A percentile compares a stretch with the other conserved stretches of the same genome.
Evolutionary conservation across 2,329 filamentous ascomycete genomes (phyloP).

Genomic region (Diaporthe nobilis): DNA sequence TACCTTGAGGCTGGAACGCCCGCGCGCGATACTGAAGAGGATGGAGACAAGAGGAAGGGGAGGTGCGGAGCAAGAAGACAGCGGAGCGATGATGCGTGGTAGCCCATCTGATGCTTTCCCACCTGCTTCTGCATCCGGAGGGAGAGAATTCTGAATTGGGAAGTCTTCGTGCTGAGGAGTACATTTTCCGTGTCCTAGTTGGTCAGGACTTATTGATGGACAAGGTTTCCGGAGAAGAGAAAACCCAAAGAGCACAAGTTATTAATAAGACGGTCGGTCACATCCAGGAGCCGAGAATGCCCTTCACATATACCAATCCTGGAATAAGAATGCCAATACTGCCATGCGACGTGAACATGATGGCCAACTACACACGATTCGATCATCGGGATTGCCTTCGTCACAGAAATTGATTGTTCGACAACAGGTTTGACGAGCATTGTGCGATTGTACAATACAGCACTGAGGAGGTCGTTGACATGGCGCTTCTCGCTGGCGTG

Average conservation of each 20-base stretch:
- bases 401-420: too few species aligned
- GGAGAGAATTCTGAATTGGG: constrained; percentile 1
- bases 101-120: not conserved
- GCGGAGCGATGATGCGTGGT: not conserved
- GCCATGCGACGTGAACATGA: not conserved
- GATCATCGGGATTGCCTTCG: too few species aligned
- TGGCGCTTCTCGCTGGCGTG: not conserved
- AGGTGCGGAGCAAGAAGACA: not conserved
- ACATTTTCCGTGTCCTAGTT: constrained; percentile 23
- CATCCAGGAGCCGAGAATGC: constrained; percentile 2
- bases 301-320: constrained; percentile 27
- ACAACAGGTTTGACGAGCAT: too few species aligned
- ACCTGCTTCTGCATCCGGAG: not conserved
- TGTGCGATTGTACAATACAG: not conserved
- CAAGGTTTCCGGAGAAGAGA: not conserved
- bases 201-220: constrained; percentile 30
- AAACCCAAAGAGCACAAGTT: constrained; percentile 21
- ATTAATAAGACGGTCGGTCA: constrained; percentile 26
- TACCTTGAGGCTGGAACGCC: constrained; percentile 35
- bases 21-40: constrained; percentile 20
- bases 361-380: too few species aligned
- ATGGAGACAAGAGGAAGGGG: not conserved
- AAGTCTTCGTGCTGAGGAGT: constrained; percentile 14
- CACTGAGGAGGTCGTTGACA: not conserved
- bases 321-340: not conserved